Conservation (phyloP, 2,329 filamentous ascomycete species). For the Pleurostoma richardsiae region DNA sequence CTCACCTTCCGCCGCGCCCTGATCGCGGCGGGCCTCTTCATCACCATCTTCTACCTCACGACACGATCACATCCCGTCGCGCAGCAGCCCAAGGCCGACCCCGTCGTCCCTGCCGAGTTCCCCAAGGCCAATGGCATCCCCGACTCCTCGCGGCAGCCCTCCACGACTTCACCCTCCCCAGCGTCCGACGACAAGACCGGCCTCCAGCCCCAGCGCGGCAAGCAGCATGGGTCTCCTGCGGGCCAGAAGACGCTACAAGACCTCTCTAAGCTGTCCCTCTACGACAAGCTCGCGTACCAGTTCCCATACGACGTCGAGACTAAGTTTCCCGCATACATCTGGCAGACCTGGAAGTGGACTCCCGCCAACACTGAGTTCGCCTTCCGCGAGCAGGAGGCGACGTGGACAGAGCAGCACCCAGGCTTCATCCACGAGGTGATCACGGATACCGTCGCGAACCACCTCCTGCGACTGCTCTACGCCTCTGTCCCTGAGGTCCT, state of each 20-base stretch:
- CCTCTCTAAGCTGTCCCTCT: constrained; percentile 65
- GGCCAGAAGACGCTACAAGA: constrained; percentile 62
- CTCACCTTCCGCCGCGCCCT: constrained; percentile 74
- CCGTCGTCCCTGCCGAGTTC: constrained; percentile 25
- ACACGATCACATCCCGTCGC: constrained; percentile 50
- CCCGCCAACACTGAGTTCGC: constrained; percentile 73
- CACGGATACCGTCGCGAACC: constrained; percentile 79
- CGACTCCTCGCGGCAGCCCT: constrained; percentile 14
- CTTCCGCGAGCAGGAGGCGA: constrained; percentile 80
- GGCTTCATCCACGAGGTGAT: constrained; percentile 95
- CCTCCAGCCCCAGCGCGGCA: constrained; percentile 10
- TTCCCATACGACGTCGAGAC: constrained; percentile 86
- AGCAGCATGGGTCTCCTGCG: constrained; percentile 4
- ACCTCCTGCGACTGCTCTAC: constrained; percentile 82
- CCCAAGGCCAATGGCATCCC: constrained; percentile 12
- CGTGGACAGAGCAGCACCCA: constrained; percentile 83
- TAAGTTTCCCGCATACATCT: constrained; percentile 96
- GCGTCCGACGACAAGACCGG: constrained; percentile 6
- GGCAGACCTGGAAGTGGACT: constrained; percentile 96
- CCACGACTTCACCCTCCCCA: constrained; percentile 10
- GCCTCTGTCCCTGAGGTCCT: constrained; percentile 74
- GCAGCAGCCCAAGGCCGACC: constrained; percentile 16
- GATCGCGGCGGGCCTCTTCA: constrained; percentile 62
- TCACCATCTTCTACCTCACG: constrained; percentile 66
- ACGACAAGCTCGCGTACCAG: constrained; percentile 82